These are phyloP conservation scores for Tardiomyces digboiensis DNA, from an alignment of 1,139 yeast species.

Conservation along the genomic window DNA sequence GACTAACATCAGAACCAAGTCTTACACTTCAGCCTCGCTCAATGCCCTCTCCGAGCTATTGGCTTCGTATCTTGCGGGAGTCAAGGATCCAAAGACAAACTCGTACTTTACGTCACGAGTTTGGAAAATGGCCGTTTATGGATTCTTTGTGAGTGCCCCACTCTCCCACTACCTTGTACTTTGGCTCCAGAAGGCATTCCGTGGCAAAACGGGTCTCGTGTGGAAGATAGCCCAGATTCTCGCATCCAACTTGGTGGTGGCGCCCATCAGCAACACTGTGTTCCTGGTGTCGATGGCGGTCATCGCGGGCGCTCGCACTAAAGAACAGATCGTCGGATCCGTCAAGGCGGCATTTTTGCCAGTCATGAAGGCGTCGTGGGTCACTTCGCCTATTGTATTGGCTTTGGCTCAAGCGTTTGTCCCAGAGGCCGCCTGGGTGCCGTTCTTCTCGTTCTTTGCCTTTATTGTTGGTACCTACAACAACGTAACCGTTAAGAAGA, in stretches of 20 bases:
- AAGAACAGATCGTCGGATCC: constrained; percentile 27
- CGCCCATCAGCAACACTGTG: constrained; percentile 51
- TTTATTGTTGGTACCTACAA: constrained; percentile 72
- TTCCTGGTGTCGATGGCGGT: constrained; percentile 41
- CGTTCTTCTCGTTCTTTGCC: constrained; percentile 66
- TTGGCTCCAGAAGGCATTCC: constrained; percentile 27
- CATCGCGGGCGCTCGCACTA: constrained; percentile 29
- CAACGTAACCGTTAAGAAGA: constrained; percentile 53
- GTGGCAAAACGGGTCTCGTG: constrained; percentile 19
- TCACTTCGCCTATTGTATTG: constrained; percentile 53
- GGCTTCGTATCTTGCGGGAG: constrained; percentile 29
- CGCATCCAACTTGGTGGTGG: constrained; percentile 49
- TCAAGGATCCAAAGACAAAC: constrained; percentile 26
- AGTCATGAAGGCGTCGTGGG: constrained; percentile 55
- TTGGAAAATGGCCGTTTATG: constrained; percentile 62
- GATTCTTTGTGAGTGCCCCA: constrained; percentile 64
- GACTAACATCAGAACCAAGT: constrained; percentile 21
- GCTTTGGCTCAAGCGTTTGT: constrained; percentile 67
- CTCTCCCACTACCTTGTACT: constrained; percentile 45
- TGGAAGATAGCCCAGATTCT: constrained; percentile 49
- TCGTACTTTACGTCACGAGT: constrained; percentile 35
- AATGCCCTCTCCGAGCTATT: constrained; percentile 28
- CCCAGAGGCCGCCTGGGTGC: constrained; percentile 75
- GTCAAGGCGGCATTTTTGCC: constrained; percentile 43
- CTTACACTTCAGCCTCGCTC: constrained; percentile 29